Percentiles rank a stretch among this genome's conserved stretches.
Evolutionary conservation across 2,329 filamentous ascomycete genomes (phyloP).

Genomic region (Xylariaceae sp.): DNA sequence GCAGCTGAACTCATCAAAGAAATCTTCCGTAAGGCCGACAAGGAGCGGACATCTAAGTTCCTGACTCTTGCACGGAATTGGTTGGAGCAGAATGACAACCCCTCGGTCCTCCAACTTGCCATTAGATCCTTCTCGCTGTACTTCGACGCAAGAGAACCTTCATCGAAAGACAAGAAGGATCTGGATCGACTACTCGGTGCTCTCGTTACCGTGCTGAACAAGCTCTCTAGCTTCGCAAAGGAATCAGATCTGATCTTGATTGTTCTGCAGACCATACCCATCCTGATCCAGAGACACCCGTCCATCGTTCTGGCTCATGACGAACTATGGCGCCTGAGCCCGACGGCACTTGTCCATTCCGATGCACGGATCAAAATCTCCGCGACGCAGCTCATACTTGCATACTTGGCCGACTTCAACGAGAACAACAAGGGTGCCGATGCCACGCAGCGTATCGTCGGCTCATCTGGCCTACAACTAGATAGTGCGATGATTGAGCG

Average conservation of each 20-base stretch:
- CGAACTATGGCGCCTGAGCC: constrained; percentile 66
- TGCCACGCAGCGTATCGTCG: constrained; percentile 55
- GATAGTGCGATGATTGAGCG: constrained; percentile 58
- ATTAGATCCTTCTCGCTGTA: constrained; percentile 80
- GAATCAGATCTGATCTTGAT: constrained; percentile 72
- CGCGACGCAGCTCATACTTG: constrained; percentile 66
- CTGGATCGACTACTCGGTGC: constrained; percentile 56
- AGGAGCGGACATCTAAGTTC: constrained; percentile 65
- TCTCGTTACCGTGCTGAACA: constrained; percentile 48
- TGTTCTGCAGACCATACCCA: constrained; percentile 62
- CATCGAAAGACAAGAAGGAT: constrained; percentile 60
- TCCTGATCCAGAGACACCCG: constrained; percentile 63
- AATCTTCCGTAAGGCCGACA: constrained; percentile 72
- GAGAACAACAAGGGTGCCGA: constrained; percentile 52
- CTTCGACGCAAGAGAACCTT: constrained; percentile 62
- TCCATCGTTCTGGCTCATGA: constrained; percentile 57
- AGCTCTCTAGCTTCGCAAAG: constrained; percentile 47
- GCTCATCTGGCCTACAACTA: constrained; percentile 67
- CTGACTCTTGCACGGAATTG: constrained; percentile 66
- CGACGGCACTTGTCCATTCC: constrained; percentile 64
- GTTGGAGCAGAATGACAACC: constrained; percentile 69
- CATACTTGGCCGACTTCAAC: constrained; percentile 77
- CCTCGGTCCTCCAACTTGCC: constrained; percentile 64
- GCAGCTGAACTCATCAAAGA: constrained; percentile 75
- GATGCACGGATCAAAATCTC: constrained; percentile 72